Conservation (phyloP, 495 filamentous ascomycete species). For the Talaromyces borbonicus region DNA sequence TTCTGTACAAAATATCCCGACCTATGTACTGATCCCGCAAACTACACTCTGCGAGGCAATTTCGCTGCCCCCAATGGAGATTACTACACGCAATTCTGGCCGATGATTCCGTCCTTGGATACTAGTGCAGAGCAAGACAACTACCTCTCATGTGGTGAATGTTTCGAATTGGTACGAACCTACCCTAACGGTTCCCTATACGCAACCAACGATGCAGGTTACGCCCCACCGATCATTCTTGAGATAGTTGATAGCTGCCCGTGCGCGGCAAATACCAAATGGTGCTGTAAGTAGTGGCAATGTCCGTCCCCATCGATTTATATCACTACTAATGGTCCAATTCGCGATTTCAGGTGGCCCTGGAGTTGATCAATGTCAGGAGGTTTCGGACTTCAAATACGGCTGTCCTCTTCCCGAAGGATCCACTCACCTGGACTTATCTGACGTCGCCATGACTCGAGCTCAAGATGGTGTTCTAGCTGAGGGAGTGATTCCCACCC, state of each 20-base stretch:
- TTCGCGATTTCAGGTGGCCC: background rate
- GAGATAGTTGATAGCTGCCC: constrained; percentile 5
- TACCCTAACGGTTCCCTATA: background rate
- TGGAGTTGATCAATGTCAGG: constrained; percentile 2
- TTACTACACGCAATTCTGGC: constrained; percentile 5
- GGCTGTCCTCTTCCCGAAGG: background rate
- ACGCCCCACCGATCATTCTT: background rate
- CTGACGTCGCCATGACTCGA: constrained; percentile 1
- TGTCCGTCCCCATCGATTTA: too few relatives aligned
- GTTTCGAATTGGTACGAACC: constrained; percentile 1
- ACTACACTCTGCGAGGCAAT: constrained; percentile 1
- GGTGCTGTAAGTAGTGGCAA: constrained; percentile 1
- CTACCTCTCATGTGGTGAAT: constrained; percentile 3
- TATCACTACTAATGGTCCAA: background rate
- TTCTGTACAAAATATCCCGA: constrained; percentile 1
- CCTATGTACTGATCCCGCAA: constrained; percentile 1
- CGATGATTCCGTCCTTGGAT: constrained; percentile 1
- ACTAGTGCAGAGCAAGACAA: constrained; percentile 1
- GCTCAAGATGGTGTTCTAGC: background rate
- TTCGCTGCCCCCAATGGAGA: constrained; percentile 1
- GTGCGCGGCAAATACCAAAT: constrained; percentile 1
- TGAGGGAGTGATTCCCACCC: background rate
- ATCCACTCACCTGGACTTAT: background rate
- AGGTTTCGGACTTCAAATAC: constrained; percentile 1
- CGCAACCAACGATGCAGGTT: background rate